Base-by-base conservation (phyloP, 768 basidiomycete species). In the Rhodotorula sphaerocarpa region DNA sequence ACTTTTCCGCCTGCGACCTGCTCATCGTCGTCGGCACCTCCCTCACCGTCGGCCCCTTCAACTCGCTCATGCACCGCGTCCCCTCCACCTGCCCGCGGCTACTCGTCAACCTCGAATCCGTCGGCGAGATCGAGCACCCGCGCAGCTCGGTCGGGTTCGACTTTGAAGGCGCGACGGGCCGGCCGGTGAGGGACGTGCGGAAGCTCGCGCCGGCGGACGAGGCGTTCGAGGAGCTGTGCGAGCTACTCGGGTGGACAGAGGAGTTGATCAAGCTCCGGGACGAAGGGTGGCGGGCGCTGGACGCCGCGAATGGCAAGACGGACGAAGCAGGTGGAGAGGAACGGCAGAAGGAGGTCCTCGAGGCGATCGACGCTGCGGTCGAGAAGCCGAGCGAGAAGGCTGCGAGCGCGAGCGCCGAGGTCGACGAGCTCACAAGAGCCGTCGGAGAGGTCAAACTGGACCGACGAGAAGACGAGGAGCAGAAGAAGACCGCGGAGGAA, bases 21-120 rank as follows among this genome's bases (percentile, higher is more conserved):
- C 81, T 95, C 43, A 84, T 96, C 70, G 82, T 95, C 48, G 84
- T 95, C 69, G 91, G 92, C 31, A 96, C 92, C 0, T 92, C 90
- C 3, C 79, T 93, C 50, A 84, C 83, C 0, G 88, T 91, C 12
- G 67, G 68, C 15, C 70, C 69, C 3, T 95, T 97, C 73, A 90
- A 91, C 9, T 82, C 83, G 1, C 82, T 97, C 28, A 81, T 86
- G 15, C 75, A 77, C 46, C 74, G 80, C 59, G 83, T 86, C 1
- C 77, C 79, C 7, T 62, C 76, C 3, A 67, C 69, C 14, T 88
- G 85, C 70, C 89, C 87, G 5, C 85, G 92, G 3, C 80, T 93
- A n/a, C 80, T 96, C 34, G 84, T 97, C 75, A 95, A 95, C 73
- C 79, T 90, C 47, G 90, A 93, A 62, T 75, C 75, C 3, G 92